Evolutionary conservation across 148 eudicot species (phyloP).

Genomic region (Rhododendron mucronatum): DNA sequence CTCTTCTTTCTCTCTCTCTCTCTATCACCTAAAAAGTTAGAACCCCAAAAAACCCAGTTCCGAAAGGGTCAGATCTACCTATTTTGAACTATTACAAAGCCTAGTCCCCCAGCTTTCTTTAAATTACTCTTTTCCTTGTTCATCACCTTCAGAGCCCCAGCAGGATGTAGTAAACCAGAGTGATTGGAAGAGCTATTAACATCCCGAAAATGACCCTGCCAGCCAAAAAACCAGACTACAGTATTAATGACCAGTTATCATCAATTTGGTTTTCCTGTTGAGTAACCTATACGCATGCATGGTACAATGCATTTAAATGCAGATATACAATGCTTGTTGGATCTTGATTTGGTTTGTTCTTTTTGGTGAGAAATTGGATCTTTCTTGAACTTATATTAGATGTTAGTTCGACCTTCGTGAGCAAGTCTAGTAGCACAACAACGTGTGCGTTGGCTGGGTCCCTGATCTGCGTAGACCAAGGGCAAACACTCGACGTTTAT

Average conservation of each 20-base stretch:
- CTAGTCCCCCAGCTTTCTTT: background rate
- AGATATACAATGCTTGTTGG: background rate
- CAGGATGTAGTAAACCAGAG: constrained; percentile 74
- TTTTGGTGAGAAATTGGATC: background rate
- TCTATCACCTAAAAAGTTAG: background rate
- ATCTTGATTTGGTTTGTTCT: background rate
- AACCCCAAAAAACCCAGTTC: background rate
- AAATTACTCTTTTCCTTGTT: background rate
- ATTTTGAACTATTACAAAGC: background rate
- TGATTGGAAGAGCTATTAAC: constrained; percentile 81
- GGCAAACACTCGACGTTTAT: no score
- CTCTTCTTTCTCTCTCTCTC: background rate
- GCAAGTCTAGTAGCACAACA: background rate
- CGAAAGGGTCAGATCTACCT: background rate
- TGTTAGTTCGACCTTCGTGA: background rate
- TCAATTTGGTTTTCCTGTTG: background rate
- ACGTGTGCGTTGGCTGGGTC: no score
- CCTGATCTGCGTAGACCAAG: no score
- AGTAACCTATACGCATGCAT: background rate
- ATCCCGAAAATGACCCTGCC: constrained; percentile 89
- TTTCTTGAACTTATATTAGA: background rate
- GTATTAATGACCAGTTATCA: background rate
- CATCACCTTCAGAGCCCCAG: constrained; percentile 49
- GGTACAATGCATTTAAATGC: background rate
- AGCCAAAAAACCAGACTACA: background rate